A percentile compares a stretch with the other conserved stretches of the same genome.
Conservation (phyloP, 257 asterid genomes). For the Cruciata laevipes region DNA sequence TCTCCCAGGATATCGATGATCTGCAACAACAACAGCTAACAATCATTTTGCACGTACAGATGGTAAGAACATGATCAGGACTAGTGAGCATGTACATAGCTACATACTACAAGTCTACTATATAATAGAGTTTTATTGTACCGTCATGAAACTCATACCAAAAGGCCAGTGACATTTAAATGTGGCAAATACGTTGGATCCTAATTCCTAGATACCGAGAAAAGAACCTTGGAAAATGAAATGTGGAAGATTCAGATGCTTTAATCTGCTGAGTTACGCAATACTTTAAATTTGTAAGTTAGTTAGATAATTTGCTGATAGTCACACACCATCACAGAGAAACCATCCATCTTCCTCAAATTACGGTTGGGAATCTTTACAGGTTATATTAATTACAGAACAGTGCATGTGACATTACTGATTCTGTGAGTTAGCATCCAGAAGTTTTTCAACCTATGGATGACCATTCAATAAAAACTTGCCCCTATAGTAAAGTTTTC, state of each 20-base stretch:
- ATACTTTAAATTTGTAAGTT: too few species aligned
- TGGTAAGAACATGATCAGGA: constrained; percentile 1
- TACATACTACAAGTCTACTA: too few species aligned
- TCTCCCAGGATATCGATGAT: constrained; percentile 64
- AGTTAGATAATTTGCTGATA: neutral
- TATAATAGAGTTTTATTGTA: neutral
- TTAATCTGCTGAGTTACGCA: neutral
- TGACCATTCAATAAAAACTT: neutral
- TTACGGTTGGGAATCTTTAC: neutral
- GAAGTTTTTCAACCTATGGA: neutral
- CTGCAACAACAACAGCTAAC: constrained; percentile 25
- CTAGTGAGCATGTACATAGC: neutral
- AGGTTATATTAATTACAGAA: neutral
- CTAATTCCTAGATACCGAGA: neutral
- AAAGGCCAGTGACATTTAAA: neutral
- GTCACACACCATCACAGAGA: neutral
- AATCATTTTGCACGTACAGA: neutral
- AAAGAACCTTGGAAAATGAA: neutral
- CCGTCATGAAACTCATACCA: neutral
- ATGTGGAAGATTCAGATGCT: neutral
- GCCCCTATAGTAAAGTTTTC: neutral
- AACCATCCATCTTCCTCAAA: neutral
- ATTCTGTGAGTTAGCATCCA: neutral
- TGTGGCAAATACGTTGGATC: neutral
- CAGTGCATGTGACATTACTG: neutral